phyloP scores from a whole-genome alignment of 345 rosid genomes.

The Salix brachista region DNA sequence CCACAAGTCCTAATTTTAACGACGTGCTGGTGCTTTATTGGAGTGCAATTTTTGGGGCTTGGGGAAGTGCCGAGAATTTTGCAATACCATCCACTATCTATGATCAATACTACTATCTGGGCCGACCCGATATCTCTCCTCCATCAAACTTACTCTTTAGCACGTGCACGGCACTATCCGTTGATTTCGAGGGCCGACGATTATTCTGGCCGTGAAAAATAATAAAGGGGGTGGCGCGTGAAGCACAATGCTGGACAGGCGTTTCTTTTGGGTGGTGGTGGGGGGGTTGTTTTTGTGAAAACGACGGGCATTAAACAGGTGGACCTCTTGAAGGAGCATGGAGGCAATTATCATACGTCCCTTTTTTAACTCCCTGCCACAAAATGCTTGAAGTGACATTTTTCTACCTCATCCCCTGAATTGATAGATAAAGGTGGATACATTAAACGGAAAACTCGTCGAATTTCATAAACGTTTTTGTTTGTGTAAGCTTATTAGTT shows the following conservation, averaged over 20 bases:
- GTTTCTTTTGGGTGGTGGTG: background rate
- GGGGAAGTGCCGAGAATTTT: background rate
- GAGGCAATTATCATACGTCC: background rate
- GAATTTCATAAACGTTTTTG: background rate
- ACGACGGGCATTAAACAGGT: slow-evolving; percentile 8
- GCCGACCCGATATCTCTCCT: background rate
- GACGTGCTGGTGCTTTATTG: background rate
- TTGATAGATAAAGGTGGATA: background rate
- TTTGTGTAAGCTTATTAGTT: too few species aligned
- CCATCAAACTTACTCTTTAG: background rate
- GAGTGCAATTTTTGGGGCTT: background rate
- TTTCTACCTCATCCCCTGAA: background rate
- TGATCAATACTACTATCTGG: background rate
- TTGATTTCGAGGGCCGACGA: background rate
- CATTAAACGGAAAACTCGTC: background rate
- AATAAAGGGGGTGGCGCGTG: background rate
- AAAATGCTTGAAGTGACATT: slow-evolving; percentile 10
- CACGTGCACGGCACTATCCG: background rate
- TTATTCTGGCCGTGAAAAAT: background rate
- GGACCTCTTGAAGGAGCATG: slow-evolving; percentile 1
- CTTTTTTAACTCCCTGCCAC: slow-evolving; percentile 5
- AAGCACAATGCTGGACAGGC: too few species aligned
- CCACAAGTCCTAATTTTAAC: background rate
- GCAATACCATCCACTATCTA: background rate
- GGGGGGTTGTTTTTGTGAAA: background rate